These are phyloP conservation scores for Carex pumila DNA, from an alignment of 176 grass and related monocot species.

Conservation along the genomic window DNA sequence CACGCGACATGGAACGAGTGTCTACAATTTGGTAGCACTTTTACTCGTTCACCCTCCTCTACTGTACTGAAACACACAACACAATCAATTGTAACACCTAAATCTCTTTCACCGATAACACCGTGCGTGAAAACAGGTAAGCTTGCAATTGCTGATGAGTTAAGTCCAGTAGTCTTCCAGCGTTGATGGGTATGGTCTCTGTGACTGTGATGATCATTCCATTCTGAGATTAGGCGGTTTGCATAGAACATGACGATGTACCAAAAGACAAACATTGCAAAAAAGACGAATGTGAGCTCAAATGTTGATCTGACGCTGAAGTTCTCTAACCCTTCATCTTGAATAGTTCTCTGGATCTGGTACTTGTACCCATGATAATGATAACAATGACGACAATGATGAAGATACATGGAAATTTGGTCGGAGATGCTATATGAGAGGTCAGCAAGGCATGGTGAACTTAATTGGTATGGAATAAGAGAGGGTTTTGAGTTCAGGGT, in stretches of 20 bases:
- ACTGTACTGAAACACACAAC: slow-evolving; percentile 35
- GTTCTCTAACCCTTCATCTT: not conserved
- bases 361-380: not conserved
- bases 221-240: not conserved
- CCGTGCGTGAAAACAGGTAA: not conserved
- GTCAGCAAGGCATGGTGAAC: not conserved
- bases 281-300: not conserved
- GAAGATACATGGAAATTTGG: not conserved
- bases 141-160: not conserved
- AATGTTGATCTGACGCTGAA: not conserved
- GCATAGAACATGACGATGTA: not conserved
- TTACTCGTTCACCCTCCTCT: slow-evolving; percentile 31
- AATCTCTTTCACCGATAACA: not conserved
- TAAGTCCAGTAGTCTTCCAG: not conserved
- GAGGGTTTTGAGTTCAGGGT: not conserved
- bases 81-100: slow-evolving; percentile 25
- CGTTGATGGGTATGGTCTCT: not conserved
- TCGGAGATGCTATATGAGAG: not conserved
- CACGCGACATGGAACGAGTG: slow-evolving; percentile 56
- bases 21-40: slow-evolving; percentile 42
- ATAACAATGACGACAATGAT: not conserved
- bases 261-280: not conserved
- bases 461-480: not conserved
- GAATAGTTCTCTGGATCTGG: not conserved
- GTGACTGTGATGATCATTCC: not conserved